Evolutionary conservation across 805 yeast genomes (phyloP), one percentile per base, ranked within the genome.

Genomic region (Kuraishia ogatae): DNA sequence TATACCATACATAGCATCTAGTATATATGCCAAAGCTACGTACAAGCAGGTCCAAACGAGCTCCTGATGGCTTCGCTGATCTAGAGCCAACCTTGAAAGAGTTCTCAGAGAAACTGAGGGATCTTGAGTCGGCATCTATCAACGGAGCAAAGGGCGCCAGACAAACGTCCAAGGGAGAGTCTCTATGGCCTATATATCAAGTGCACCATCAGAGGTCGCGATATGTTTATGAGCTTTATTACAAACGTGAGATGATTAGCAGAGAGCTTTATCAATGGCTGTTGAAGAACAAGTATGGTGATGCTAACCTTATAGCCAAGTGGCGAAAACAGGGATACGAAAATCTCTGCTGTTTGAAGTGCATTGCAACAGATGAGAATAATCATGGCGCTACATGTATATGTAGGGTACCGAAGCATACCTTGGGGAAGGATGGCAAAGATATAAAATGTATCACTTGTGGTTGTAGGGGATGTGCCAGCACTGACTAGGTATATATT

Each of bases 381-480:
- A 80, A 80, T 61, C 87, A 84, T 61, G 82, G 82, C 4, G 78
- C 82, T 5, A 80, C 90, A 0, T 91, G 97, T 68, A 81, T 91
- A 21, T 91, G 97, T 65, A 71, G 97, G 55, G 96, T 91, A 1
- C 96, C 97, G 1, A 76, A 82, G 60, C 78, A 78, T 1, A 80
- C 76, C 2, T 64, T 83, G 69, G 67, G 26, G 56, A 63, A 52
- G 55, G 58, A 43, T 68, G 60, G 69, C 3, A 68, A 63, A 2
- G 64, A 58, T 17, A 72, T 79, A 15, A 79, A 84, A 60, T 89
- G 96, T 66, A 76, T 85, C 5, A 87, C 84, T 29, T 89, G 96
- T 73, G 97, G 97, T 0, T 89, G 97, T 62, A 72, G 77, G 57
- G 96, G 96, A 5, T 89, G 97, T 66, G 81, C 93, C 1, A 85